phyloP scores from a whole-genome alignment of 805 yeast genomes.

The Kluyveromyces starmeri region DNA sequence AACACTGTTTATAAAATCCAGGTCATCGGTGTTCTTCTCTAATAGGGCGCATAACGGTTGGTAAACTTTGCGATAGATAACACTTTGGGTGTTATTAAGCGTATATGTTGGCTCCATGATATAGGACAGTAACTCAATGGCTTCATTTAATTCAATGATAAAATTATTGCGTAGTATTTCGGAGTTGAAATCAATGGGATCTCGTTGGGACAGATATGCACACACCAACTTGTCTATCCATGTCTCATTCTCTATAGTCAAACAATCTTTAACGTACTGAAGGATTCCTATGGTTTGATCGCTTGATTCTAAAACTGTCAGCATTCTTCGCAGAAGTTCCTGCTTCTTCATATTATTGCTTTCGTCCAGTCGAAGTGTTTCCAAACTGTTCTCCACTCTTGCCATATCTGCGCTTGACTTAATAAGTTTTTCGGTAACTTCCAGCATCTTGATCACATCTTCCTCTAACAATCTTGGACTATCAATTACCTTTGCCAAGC shows the following conservation, averaged over 20 bases:
- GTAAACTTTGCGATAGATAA: constrained; percentile 11
- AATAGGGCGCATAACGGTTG: constrained; percentile 5
- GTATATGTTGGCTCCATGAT: constrained; percentile 12
- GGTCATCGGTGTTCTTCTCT: neutral
- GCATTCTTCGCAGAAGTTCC: neutral
- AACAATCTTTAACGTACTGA: too few relatives aligned
- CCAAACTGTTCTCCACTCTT: neutral
- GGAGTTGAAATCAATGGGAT: too few relatives aligned
- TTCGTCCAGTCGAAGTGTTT: neutral
- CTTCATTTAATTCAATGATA: neutral
- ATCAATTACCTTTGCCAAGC: neutral
- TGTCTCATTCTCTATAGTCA: too few relatives aligned
- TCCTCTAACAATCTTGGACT: neutral
- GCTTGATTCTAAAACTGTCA: too few relatives aligned
- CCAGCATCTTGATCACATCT: neutral
- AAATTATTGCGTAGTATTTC: too few relatives aligned
- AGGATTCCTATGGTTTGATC: too few relatives aligned
- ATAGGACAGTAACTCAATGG: constrained; percentile 14
- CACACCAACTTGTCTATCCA: too few relatives aligned
- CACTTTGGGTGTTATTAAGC: constrained; percentile 21
- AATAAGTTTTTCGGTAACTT: neutral
- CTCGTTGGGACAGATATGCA: too few relatives aligned
- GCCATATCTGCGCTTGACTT: neutral
- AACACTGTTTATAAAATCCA: neutral
- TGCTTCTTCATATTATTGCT: neutral